These are phyloP conservation scores for Acephala macrosclerotiorum DNA, from an alignment of 2,329 filamentous ascomycete genomes.

Conservation along the genomic window DNA sequence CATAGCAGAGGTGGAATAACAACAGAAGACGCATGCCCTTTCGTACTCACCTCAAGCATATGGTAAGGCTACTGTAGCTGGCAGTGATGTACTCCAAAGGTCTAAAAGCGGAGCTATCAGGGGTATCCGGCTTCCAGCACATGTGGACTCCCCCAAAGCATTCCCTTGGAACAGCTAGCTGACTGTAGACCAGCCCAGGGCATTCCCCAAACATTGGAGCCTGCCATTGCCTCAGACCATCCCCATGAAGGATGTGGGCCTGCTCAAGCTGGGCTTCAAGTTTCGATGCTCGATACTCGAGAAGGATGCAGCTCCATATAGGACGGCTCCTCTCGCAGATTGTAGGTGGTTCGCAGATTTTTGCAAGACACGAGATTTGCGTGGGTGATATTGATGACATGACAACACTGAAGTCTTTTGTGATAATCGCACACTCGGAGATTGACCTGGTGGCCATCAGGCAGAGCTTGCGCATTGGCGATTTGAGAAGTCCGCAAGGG, in stretches of 20 bases:
- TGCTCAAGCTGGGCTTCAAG: slow-evolving; percentile 3
- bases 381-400: slow-evolving; percentile 6
- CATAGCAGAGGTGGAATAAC: too few species aligned
- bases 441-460: slow-evolving; percentile 4
- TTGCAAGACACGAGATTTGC: neutral
- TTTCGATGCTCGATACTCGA: neutral
- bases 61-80: slow-evolving; percentile 7
- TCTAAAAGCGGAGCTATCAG: slow-evolving; percentile 7
- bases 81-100: slow-evolving; percentile 9
- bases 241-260: slow-evolving; percentile 1
- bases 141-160: slow-evolving; percentile 8
- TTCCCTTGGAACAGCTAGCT: slow-evolving; percentile 4
- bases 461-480: slow-evolving; percentile 9
- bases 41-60: slow-evolving; percentile 2
- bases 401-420: slow-evolving; percentile 1
- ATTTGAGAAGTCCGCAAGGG: slow-evolving; percentile 2
- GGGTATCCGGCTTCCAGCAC: slow-evolving; percentile 10
- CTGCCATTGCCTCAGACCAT: slow-evolving; percentile 9
- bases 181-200: neutral
- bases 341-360: too few species aligned
- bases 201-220: slow-evolving; percentile 10
- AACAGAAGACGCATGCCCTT: too few species aligned
- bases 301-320: too few species aligned
- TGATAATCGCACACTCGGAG: slow-evolving; percentile 12
- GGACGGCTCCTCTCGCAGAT: too few species aligned